phyloP scores from a whole-genome alignment of 2,329 filamentous ascomycete genomes.

The Annulohypoxylon truncatum region DNA sequence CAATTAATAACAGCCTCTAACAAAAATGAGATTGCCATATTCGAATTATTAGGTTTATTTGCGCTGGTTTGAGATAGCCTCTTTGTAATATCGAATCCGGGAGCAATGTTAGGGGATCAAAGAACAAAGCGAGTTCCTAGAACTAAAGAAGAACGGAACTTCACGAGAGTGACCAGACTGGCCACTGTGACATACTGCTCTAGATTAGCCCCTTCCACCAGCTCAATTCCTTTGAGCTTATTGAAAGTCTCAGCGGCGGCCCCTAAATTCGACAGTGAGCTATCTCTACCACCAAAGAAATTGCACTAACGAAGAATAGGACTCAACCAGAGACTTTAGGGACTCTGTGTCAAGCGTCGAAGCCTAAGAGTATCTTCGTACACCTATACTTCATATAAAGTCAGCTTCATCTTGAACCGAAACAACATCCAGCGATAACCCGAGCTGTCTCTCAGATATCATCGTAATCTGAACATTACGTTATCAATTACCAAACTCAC shows the following conservation, averaged over 20 bases:
- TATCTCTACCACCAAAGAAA: not conserved
- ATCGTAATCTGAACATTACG: not conserved
- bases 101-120: not conserved
- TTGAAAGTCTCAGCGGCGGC: not conserved
- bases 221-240: not conserved
- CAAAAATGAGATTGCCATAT: not conserved
- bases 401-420: not conserved
- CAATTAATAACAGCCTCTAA: not conserved
- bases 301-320: too few relatives aligned
- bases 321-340: not conserved
- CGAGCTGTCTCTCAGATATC: not conserved
- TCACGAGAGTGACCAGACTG: not conserved
- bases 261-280: not conserved
- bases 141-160: not conserved
- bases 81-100: constrained; percentile 26
- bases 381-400: not conserved
- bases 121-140: constrained; percentile 10
- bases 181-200: not conserved
- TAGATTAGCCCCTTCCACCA: not conserved
- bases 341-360: not conserved
- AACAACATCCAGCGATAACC: not conserved
- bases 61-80: not conserved
- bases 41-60: not conserved
- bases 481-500: not conserved
- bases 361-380: not conserved